Evolutionary conservation across 495 filamentous ascomycete species (phyloP).

Genomic region (Hyaloscypha bicolor): DNA sequence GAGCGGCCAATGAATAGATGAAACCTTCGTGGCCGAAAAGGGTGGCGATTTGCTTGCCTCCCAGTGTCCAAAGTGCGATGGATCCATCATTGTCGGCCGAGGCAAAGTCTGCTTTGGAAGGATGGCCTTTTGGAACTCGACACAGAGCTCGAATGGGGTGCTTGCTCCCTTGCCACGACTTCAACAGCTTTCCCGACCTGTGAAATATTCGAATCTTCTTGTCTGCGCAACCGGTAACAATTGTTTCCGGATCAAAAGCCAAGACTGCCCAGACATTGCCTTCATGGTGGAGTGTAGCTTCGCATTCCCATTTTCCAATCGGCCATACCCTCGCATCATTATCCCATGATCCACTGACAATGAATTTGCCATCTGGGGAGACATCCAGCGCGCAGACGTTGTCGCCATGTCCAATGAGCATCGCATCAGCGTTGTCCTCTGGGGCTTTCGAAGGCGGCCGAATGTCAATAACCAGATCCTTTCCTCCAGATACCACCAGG

Average conservation of each 20-base stretch:
- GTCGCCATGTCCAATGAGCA: conserved; percentile 81
- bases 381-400: conserved; percentile 90
- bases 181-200: conserved; percentile 61
- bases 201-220: conserved; percentile 83
- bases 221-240: conserved; percentile 94
- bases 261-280: conserved; percentile 90
- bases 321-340: conserved; percentile 78
- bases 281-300: conserved; percentile 70
- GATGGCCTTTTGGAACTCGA: conserved; percentile 72
- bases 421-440: conserved; percentile 76
- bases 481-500: conserved; percentile 81
- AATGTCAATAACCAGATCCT: conserved; percentile 91
- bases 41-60: conserved; percentile 70
- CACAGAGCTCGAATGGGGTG: conserved; percentile 89
- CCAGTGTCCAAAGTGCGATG: conserved; percentile 80
- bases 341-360: conserved; percentile 98
- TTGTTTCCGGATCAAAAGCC: conserved; percentile 73
- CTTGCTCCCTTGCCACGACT: conserved; percentile 67
- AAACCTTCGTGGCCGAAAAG: conserved; percentile 91
- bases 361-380: conserved; percentile 63
- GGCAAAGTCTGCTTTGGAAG: conserved; percentile 82
- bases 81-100: conserved; percentile 88
- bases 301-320: conserved; percentile 73
- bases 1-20: conserved; percentile 80
- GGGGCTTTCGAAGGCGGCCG: conserved; percentile 62